phyloP scores from a whole-genome alignment of 768 basidiomycete genomes.

The Hypsizygus marmoreus region DNA sequence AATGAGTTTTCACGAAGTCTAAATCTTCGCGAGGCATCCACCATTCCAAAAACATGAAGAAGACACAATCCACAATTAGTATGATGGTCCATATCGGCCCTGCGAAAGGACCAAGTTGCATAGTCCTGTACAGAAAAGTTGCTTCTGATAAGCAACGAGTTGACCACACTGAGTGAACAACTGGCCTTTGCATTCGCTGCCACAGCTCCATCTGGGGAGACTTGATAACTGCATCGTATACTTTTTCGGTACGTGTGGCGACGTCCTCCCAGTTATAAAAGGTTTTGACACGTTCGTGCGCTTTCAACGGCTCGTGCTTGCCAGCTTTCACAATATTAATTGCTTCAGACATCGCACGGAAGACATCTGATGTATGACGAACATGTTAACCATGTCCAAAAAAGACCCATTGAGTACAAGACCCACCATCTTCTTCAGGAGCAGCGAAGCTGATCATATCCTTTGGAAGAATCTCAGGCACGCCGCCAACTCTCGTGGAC shows the following conservation, averaged over 20 bases:
- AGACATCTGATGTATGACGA: slow-evolving; percentile 59
- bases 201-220: slow-evolving; percentile 69
- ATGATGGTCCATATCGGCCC: slow-evolving; percentile 91
- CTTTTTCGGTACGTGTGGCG: slow-evolving; percentile 76
- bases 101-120: slow-evolving; percentile 75
- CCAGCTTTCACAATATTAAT: slow-evolving; percentile 68
- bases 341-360: slow-evolving; percentile 81
- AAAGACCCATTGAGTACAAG: neutral
- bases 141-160: neutral
- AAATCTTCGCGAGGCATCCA: slow-evolving; percentile 76
- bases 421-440: slow-evolving; percentile 89
- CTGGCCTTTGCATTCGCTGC: slow-evolving; percentile 74
- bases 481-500: slow-evolving; percentile 91
- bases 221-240: slow-evolving; percentile 71
- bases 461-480: slow-evolving; percentile 90
- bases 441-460: slow-evolving; percentile 96
- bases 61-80: slow-evolving; percentile 84
- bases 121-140: slow-evolving; percentile 49
- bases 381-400: slow-evolving; percentile 1
- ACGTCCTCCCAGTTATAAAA: slow-evolving; percentile 92
- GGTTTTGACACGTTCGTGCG: slow-evolving; percentile 74
- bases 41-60: slow-evolving; percentile 84
- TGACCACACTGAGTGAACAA: neutral
- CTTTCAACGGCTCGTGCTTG: slow-evolving; percentile 70
- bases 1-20: slow-evolving; percentile 70